Percentiles rank a stretch among this genome's conserved stretches.
Evolutionary conservation across 2,329 filamentous ascomycete genomes (phyloP).

Genomic region (Exophiala aquamarina): DNA sequence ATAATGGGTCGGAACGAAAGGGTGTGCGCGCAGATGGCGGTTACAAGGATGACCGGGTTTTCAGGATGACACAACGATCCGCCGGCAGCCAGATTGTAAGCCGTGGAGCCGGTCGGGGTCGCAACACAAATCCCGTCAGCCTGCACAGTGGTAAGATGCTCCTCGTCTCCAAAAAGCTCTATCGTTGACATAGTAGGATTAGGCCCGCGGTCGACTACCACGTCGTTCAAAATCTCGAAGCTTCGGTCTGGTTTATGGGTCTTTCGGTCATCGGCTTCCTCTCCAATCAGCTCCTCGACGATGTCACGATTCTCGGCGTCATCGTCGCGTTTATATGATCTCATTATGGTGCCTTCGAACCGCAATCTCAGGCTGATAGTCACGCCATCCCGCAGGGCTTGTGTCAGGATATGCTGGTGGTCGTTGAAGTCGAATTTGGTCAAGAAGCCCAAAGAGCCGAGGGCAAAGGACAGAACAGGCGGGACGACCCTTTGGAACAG

Average conservation of each 20-base stretch:
- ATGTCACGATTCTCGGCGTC: constrained; percentile 60
- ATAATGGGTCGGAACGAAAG: constrained; percentile 96
- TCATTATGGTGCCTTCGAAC: constrained; percentile 93
- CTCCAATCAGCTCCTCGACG: constrained; percentile 85
- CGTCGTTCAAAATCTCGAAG: constrained; percentile 90
- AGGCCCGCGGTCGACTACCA: constrained; percentile 92
- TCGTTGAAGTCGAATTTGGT: constrained; percentile 93
- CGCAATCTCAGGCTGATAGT: constrained; percentile 83
- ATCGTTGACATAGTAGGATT: constrained; percentile 92
- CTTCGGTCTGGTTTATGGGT: constrained; percentile 84
- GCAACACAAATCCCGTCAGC: constrained; percentile 93
- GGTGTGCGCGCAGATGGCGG: constrained; percentile 91
- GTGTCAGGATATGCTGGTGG: constrained; percentile 67
- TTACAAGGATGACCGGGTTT: constrained; percentile 92
- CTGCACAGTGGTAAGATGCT: constrained; percentile 90
- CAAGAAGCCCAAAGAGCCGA: constrained; percentile 93
- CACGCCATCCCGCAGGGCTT: constrained; percentile 77
- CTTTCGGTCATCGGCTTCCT: constrained; percentile 77
- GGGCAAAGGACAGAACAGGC: constrained; percentile 84
- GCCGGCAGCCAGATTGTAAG: constrained; percentile 94
- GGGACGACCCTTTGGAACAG: constrained; percentile 94
- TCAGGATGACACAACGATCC: constrained; percentile 93
- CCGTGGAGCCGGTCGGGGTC: constrained; percentile 90
- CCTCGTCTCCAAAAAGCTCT: constrained; percentile 91
- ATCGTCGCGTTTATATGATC: constrained; percentile 54